These are phyloP conservation scores for Salvia rosmarinus DNA, from an alignment of 257 asterid species.

Conservation along the genomic window DNA sequence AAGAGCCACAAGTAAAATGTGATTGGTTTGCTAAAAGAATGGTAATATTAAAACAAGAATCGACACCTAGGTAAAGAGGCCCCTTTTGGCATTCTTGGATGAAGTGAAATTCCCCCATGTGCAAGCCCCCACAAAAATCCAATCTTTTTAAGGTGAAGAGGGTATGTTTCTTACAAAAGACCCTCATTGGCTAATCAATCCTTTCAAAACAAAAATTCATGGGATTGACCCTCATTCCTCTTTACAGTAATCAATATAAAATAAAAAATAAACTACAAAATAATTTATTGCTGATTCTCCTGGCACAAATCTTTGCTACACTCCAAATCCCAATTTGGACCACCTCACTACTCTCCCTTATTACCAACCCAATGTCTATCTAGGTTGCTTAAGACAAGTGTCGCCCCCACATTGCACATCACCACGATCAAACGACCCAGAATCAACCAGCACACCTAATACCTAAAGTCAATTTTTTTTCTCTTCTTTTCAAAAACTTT, in stretches of 20 bases:
- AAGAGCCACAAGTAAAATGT: neutral
- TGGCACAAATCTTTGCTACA: constrained; percentile 1
- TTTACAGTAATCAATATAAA: constrained; percentile 12
- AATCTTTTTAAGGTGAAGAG: neutral
- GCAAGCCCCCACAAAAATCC: constrained; percentile 5
- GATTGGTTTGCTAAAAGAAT: neutral
- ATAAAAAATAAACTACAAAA: neutral
- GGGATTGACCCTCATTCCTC: constrained; percentile 1
- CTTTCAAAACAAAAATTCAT: constrained; percentile 7
- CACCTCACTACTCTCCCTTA: constrained; percentile 9
- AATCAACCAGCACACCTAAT: constrained; percentile 27
- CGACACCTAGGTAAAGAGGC: neutral
- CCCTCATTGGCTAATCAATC: constrained; percentile 15
- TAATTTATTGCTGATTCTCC: constrained; percentile 10
- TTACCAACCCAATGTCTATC: neutral
- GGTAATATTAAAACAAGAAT: neutral
- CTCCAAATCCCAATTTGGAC: constrained; percentile 21
- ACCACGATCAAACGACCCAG: constrained; percentile 31
- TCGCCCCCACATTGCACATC: neutral
- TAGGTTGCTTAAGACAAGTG: constrained; percentile 31
- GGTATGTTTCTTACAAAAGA: neutral
- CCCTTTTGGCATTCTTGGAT: neutral
- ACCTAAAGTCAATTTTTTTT: neutral
- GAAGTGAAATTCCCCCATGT: constrained; percentile 10
- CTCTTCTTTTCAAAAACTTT: neutral